These are phyloP conservation scores for Paramecium pentaurelia DNA, from an alignment of 73 alveolate genomes.

Conservation along the genomic window DNA sequence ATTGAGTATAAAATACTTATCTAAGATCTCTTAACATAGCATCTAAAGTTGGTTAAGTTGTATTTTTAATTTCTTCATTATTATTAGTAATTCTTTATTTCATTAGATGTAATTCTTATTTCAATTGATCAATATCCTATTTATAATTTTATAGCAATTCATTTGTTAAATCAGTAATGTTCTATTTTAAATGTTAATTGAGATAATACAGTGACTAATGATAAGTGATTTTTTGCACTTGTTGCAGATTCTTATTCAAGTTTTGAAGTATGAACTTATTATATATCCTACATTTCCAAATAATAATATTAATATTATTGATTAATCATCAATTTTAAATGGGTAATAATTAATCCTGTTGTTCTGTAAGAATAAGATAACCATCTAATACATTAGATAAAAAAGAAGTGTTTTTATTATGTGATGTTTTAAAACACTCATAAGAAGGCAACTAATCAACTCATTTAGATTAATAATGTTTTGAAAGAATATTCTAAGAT, in stretches of 20 bases:
- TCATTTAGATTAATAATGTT: not conserved
- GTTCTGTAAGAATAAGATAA: slow-evolving; percentile 2
- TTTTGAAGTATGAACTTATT: not conserved
- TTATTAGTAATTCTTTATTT: slow-evolving; percentile 22
- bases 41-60: slow-evolving; percentile 36
- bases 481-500: slow-evolving; percentile 6
- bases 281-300: not conserved
- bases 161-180: slow-evolving; percentile 24
- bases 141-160: not conserved
- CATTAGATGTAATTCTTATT: slow-evolving; percentile 34
- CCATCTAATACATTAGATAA: not conserved
- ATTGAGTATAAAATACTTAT: not conserved
- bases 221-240: slow-evolving; percentile 15
- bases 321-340: not conserved
- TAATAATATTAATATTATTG: not conserved
- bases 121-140: not conserved
- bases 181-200: not conserved
- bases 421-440: not conserved
- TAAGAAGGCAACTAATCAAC: not conserved
- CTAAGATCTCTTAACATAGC: slow-evolving; percentile 2
- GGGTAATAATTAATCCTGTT: slow-evolving; percentile 19
- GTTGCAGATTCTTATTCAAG: slow-evolving; percentile 34
- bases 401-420: slow-evolving; percentile 10
- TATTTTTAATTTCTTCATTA: slow-evolving; percentile 31
- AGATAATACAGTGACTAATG: not conserved